phyloP scores from a whole-genome alignment of 805 yeast genomes.

The Candida peoriensis region DNA sequence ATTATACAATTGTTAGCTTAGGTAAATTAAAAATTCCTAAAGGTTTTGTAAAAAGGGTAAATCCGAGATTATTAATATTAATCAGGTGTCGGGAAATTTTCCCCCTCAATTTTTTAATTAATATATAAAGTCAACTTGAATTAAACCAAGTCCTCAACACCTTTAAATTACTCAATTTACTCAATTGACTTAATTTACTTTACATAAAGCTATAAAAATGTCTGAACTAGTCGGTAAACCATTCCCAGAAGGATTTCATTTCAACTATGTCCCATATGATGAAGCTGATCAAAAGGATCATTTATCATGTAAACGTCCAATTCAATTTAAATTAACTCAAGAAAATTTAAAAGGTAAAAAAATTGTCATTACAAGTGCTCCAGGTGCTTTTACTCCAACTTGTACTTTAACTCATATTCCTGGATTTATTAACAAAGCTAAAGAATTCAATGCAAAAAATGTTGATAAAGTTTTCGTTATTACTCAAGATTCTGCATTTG shows the following conservation, averaged over 20 bases:
- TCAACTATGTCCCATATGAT: slow-evolving; percentile 25
- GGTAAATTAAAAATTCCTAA: too few species aligned
- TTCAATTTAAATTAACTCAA: slow-evolving; percentile 19
- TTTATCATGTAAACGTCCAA: slow-evolving; percentile 22
- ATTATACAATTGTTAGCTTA: too few species aligned
- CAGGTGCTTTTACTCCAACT: slow-evolving; percentile 87
- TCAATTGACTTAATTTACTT: too few species aligned
- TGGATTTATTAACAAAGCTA: slow-evolving; percentile 47
- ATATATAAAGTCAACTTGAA: too few species aligned
- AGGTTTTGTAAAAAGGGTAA: too few species aligned
- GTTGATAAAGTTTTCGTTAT: slow-evolving; percentile 56
- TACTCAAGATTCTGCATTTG: slow-evolving; percentile 70
- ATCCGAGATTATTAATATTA: too few species aligned
- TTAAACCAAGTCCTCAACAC: too few species aligned
- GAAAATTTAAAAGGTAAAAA: slow-evolving; percentile 24
- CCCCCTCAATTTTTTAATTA: too few species aligned
- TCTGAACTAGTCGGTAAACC: slow-evolving; percentile 19
- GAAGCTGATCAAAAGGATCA: slow-evolving; percentile 22
- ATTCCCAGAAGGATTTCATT: slow-evolving; percentile 26
- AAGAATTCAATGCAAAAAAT: slow-evolving; percentile 50
- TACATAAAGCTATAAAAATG: slow-evolving; percentile 7
- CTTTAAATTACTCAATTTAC: too few species aligned
- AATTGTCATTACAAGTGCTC: slow-evolving; percentile 69
- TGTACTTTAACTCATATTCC: slow-evolving; percentile 72
- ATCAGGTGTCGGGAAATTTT: too few species aligned